phyloP scores from a whole-genome alignment of 2,329 filamentous ascomycete genomes.

The Parastagonospora avenae region DNA sequence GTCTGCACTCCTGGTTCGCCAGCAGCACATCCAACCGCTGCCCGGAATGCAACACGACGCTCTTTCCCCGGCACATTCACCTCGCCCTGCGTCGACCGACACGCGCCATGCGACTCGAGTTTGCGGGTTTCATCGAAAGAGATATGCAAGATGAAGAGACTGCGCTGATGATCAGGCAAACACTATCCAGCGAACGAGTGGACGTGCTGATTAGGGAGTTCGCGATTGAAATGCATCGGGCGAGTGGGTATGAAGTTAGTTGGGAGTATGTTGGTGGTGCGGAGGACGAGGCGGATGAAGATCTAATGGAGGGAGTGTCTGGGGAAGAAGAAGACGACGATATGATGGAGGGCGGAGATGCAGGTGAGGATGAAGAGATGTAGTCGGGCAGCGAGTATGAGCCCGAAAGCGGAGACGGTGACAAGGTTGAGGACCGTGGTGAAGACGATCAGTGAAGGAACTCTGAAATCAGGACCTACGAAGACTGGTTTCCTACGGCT shows the following conservation, averaged over 20 bases:
- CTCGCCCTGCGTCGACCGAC: background rate
- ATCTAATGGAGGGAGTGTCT: background rate
- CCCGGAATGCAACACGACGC: background rate
- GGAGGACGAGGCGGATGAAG: background rate
- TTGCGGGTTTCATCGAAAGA: background rate
- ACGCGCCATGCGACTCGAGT: background rate
- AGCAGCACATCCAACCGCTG: background rate
- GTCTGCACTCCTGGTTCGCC: background rate
- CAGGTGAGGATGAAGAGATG: too few relatives aligned
- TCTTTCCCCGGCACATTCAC: background rate
- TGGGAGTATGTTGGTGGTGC: slow-evolving; percentile 1
- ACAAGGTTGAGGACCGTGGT: too few relatives aligned
- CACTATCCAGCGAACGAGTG: background rate
- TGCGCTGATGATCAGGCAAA: background rate
- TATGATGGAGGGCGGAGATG: background rate
- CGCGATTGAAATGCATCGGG: background rate
- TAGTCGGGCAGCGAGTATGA: too few relatives aligned
- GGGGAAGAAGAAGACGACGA: background rate
- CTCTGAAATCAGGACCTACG: too few relatives aligned
- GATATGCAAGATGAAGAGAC: background rate
- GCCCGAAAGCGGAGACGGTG: too few relatives aligned
- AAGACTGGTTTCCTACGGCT: too few relatives aligned
- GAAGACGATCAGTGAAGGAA: too few relatives aligned
- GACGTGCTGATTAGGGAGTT: background rate
- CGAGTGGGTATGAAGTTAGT: background rate